Base-by-base conservation (phyloP, 495 filamentous ascomycete genomes). In the Parathielavia appendiculata region DNA sequence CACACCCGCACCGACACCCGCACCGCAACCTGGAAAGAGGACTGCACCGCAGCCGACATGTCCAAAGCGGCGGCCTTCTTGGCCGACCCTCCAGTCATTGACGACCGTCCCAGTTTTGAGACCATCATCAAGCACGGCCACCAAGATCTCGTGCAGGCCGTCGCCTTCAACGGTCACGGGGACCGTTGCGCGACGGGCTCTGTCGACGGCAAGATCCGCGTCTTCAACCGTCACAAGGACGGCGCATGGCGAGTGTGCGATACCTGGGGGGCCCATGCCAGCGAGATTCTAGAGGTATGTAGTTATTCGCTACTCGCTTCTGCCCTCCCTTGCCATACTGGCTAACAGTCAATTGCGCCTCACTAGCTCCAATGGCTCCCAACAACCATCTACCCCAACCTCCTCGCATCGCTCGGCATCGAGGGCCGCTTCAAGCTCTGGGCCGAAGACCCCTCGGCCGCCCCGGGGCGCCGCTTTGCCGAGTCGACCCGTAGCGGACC, bases 141-240 rank as follows among this genome's bases (percentile, higher is more conserved):
- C 71, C 76, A 80, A 57, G 86, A 90, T 62, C 76, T 89, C 36
- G 83, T 89, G 13, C 81, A 87, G 60, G 82, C 85, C 36, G 79
- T 86, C 34, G 81, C 80, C 35, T 86, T 84, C 67, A 84, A 97
- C 74, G 82, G 80, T 64, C 92, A 92, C 68, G 93, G 93, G 57
- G 91, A 87, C 63, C 90, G 92, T 59, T 88, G 92, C 73, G 89
- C 91, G 32, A 92, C 92, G 12, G 90, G 89, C 32, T 93, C 89
- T 38, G 87, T 91, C 3, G 93, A 99, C 72, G 95, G 96, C 66
- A 88, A 87, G 67, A 86, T 99, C 63, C 90, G 91, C 68, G 88
- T 97, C 34, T 97, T 91, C 81, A 90, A 95, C 68, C 71, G 79
- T 43, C 82, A 91, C 59, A 83, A 85, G 61, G 84, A 90, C 62